These are phyloP conservation scores for Ganoderma meredithae DNA, from an alignment of 1,284 basidiomycete species.

Conservation along the genomic window DNA sequence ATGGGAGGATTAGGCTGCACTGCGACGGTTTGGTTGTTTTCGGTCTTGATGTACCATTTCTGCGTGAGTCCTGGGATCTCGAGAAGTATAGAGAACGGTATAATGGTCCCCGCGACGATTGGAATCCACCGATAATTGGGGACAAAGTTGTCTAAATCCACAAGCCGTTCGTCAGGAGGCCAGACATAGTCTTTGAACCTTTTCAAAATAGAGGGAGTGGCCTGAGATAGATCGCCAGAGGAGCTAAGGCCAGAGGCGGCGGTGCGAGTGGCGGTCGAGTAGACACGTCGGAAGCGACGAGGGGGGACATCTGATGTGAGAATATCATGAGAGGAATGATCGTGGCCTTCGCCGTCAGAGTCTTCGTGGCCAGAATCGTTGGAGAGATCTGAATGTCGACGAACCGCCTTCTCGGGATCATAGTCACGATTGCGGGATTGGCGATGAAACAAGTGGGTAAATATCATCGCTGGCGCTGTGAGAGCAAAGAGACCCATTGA, in stretches of 20 bases:
- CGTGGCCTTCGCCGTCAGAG: constrained; percentile 14
- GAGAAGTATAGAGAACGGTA: constrained; percentile 82
- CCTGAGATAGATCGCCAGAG: constrained; percentile 17
- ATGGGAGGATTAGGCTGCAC: constrained; percentile 61
- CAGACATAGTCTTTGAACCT: constrained; percentile 40
- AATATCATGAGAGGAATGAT: constrained; percentile 10
- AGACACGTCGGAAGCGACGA: constrained; percentile 17
- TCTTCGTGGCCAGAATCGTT: constrained; percentile 12
- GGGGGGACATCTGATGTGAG: constrained; percentile 18
- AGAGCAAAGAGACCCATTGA: constrained; percentile 18
- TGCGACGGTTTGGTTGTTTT: constrained; percentile 55
- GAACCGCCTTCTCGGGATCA: constrained; percentile 18
- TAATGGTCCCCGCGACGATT: constrained; percentile 72
- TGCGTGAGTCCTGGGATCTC: constrained; percentile 82
- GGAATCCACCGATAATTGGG: constrained; percentile 65
- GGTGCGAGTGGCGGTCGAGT: constrained; percentile 11
- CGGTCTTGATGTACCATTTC: constrained; percentile 70
- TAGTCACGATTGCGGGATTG: constrained; percentile 1
- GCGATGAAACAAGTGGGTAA: not conserved
- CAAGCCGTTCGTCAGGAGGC: constrained; percentile 31
- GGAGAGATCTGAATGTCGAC: not conserved
- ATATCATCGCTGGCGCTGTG: not conserved
- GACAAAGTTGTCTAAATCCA: constrained; percentile 34
- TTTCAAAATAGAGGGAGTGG: constrained; percentile 20
- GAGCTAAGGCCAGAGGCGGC: constrained; percentile 7